These are phyloP conservation scores for Amorphotheca resinae DNA, from an alignment of 495 filamentous ascomycete genomes.

Conservation along the genomic window DNA sequence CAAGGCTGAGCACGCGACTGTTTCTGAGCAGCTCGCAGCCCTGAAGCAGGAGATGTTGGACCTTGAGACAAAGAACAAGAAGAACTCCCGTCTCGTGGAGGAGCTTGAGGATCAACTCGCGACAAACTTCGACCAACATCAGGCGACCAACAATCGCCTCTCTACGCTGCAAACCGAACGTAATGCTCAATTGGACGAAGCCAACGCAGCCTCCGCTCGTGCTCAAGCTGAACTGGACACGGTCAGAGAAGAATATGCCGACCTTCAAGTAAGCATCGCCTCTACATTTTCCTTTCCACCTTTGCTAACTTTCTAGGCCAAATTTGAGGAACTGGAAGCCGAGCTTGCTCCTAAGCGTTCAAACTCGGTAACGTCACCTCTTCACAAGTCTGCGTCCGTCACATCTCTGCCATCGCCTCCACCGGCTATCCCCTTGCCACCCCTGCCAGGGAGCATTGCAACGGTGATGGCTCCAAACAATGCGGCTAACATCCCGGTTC, in stretches of 20 bases:
- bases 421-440: conserved; percentile 85
- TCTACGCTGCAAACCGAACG: conserved; percentile 62
- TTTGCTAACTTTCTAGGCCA: conserved; percentile 38
- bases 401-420: conserved; percentile 81
- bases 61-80: conserved; percentile 53
- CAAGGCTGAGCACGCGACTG: conserved; percentile 44
- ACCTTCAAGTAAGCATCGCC: conserved; percentile 46
- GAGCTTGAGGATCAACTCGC: conserved; percentile 97
- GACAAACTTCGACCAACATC: conserved; percentile 85
- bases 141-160: conserved; percentile 63
- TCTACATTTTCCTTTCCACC: conserved; percentile 2
- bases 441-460: conserved; percentile 48
- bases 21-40: conserved; percentile 56
- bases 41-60: conserved; percentile 59
- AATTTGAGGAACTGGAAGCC: conserved; percentile 39
- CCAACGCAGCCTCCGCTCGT: conserved; percentile 32
- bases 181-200: conserved; percentile 47
- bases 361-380: conserved; percentile 44
- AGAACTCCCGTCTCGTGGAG: conserved; percentile 81
- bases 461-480: conserved; percentile 13
- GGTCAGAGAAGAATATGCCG: conserved; percentile 46
- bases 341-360: conserved; percentile 47
- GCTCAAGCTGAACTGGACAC: conserved; percentile 43
- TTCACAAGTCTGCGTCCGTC: conserved; percentile 77
- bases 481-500: conserved; percentile 19